These are phyloP conservation scores for Maudiozyma pseudohumilis DNA, from an alignment of 805 yeast species.

Conservation along the genomic window DNA sequence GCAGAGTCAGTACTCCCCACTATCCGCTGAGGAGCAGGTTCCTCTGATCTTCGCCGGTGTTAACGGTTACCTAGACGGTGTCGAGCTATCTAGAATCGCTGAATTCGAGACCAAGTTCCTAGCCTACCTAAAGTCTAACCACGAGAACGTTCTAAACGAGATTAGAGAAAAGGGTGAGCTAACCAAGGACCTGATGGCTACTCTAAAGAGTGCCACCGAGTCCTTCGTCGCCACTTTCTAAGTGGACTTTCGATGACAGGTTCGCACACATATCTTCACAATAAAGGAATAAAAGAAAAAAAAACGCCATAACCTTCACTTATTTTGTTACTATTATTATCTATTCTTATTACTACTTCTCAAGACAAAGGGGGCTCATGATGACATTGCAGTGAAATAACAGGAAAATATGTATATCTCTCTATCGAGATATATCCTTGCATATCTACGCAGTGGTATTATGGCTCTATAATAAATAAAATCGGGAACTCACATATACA, in stretches of 20 bases:
- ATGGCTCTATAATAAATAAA: no score
- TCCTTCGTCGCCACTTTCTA: constrained; percentile 86
- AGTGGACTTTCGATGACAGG: no score
- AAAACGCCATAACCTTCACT: no score
- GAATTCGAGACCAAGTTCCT: constrained; percentile 90
- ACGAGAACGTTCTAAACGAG: constrained; percentile 70
- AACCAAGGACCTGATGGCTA: constrained; percentile 73
- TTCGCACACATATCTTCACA: no score
- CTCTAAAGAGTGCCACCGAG: constrained; percentile 86
- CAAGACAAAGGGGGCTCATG: no score
- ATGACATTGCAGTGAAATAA: no score
- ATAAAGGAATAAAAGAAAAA: no score
- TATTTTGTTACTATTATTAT: constrained; percentile 1
- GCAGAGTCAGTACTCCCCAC: constrained; percentile 95
- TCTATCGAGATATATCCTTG: no score
- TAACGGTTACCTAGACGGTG: constrained; percentile 91
- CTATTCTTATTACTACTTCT: constrained; percentile 1
- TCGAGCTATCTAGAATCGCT: constrained; percentile 77
- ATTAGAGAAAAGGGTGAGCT: constrained; percentile 86
- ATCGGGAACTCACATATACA: no score
- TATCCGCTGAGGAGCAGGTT: constrained; percentile 98
- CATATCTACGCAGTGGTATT: no score
- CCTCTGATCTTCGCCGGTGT: constrained; percentile 99
- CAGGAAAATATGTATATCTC: no score
- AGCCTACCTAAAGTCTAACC: constrained; percentile 85